These are phyloP conservation scores for Pyrenophora seminiperda DNA, from an alignment of 2,329 filamentous ascomycete species.

Conservation along the genomic window DNA sequence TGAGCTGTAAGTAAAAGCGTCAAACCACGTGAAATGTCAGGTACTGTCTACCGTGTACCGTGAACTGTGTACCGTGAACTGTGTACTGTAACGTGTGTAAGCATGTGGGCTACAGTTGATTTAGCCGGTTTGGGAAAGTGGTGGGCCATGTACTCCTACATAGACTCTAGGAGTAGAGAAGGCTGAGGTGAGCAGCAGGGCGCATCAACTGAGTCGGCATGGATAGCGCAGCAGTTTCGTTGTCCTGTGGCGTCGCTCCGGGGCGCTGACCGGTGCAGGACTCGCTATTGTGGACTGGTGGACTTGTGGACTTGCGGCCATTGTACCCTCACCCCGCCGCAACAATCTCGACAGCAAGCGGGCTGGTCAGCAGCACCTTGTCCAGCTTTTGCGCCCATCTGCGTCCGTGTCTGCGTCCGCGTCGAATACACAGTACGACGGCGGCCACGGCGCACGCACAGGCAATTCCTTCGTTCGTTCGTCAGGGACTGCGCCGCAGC, in stretches of 20 bases:
- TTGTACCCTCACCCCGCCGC: conserved; percentile 19
- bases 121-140: no score
- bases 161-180: neutral
- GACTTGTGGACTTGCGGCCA: no score
- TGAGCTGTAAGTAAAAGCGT: conserved; percentile 1
- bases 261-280: conserved; percentile 17
- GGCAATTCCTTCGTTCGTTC: conserved; percentile 10
- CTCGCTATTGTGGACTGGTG: conserved; percentile 8
- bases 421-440: conserved; percentile 1
- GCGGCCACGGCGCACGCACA: conserved; percentile 1
- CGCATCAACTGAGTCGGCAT: neutral
- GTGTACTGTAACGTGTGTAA: no score
- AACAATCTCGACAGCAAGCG: conserved; percentile 9
- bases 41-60: no score
- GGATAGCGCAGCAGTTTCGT: neutral
- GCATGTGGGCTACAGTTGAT: no score
- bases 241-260: conserved; percentile 1
- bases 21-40: neutral
- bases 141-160: neutral
- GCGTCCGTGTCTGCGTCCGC: neutral
- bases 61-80: no score
- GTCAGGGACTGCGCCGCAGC: conserved; percentile 16
- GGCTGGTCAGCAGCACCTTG: neutral
- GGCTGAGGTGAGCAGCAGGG: no score
- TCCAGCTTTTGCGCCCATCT: neutral